Evolutionary conservation across 352 stramenopile genomes (phyloP).

Genomic region (Pythium brassicae): DNA sequence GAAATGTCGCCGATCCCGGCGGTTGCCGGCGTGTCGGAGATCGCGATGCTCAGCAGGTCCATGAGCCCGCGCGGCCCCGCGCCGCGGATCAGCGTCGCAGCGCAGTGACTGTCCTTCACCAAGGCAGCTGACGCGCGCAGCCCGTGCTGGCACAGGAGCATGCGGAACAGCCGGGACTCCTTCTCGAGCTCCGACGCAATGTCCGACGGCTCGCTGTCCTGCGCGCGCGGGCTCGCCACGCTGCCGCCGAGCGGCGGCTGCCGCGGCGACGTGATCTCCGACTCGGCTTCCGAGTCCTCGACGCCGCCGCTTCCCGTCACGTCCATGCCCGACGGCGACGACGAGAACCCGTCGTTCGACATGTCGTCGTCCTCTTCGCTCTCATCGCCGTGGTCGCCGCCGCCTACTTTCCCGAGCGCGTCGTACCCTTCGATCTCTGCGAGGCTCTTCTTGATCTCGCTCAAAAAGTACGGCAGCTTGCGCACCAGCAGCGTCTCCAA

Average conservation of each 20-base stretch:
- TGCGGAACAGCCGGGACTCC: conserved; percentile 66
- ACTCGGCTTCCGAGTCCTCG: conserved; percentile 64
- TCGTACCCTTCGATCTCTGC: conserved; percentile 48
- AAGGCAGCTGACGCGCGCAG: conserved; percentile 64
- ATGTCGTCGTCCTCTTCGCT: conserved; percentile 84
- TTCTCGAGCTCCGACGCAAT: conserved; percentile 71
- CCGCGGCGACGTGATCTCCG: conserved; percentile 27
- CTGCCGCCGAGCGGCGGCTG: conserved; percentile 15
- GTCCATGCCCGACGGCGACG: conserved; percentile 69
- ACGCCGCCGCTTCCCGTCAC: conserved; percentile 25
- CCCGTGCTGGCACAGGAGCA: conserved; percentile 77
- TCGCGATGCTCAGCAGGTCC: conserved; percentile 59
- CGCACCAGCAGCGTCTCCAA: conserved; percentile 62
- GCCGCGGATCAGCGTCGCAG: conserved; percentile 61
- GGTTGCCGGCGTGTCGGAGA: conserved; percentile 68
- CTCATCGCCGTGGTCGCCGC: conserved; percentile 37
- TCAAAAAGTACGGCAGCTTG: conserved; percentile 73
- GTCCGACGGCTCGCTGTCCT: conserved; percentile 37
- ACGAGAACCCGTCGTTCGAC: conserved; percentile 75
- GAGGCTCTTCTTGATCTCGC: conserved; percentile 74
- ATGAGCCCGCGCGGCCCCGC: conserved; percentile 48
- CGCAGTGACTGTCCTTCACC: conserved; percentile 64
- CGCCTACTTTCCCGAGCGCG: conserved; percentile 26
- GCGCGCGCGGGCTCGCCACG: conserved; percentile 2
- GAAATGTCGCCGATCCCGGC: conserved; percentile 65